Evolutionary conservation across 2,329 filamentous ascomycete genomes (phyloP), one percentile per base, ranked within the genome.

Genomic region (Xylariaceae sp.): DNA sequence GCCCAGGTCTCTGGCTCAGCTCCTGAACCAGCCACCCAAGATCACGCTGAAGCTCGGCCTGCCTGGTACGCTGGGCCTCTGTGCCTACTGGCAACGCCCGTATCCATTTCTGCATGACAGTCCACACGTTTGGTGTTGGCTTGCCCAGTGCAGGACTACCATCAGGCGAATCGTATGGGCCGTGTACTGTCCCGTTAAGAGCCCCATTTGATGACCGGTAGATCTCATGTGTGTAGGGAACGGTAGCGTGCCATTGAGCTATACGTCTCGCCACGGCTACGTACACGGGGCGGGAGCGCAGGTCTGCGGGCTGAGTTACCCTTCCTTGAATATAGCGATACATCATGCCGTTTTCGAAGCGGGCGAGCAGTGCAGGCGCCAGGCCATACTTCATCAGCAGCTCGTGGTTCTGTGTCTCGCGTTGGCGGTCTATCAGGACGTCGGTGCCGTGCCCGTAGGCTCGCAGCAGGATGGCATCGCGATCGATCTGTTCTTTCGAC

Each of bases 381-480:
- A 99, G 84, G 61, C 85, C 83, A 62, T 90, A 77, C 59, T 82
- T 82, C 72, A 91, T 90, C 55, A 97, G 84, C 49, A 96, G 79
- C 66, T 90, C 90, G 71, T 99, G 94, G 66, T 85, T 86, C 62
- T 83, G 77, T 1, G 78, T 80, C 77, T 82, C 85, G 78, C 92
- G 85, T 74, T 96, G 89, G 59, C 94, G 87, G 73, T 99, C 94
- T 71, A 99, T 99, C 61, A 99, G 80, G 47, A 97, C 80, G 65
- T 95, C 90, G 59, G 94, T 97, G 56, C 91, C 90, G 68, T 94
- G 86, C 61, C 94, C 94, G 70, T 96, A 99, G 54, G 94, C 94
- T 60, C 94, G 84, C 63, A 99, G 81, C 56, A 99, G 77, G 58
- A 97, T 82, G 32, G 94, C 88, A 58, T 95, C 89, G 54, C 80